Evolutionary conservation across 257 asterid genomes (phyloP).

Genomic region (Gardenia jasminoides): DNA sequence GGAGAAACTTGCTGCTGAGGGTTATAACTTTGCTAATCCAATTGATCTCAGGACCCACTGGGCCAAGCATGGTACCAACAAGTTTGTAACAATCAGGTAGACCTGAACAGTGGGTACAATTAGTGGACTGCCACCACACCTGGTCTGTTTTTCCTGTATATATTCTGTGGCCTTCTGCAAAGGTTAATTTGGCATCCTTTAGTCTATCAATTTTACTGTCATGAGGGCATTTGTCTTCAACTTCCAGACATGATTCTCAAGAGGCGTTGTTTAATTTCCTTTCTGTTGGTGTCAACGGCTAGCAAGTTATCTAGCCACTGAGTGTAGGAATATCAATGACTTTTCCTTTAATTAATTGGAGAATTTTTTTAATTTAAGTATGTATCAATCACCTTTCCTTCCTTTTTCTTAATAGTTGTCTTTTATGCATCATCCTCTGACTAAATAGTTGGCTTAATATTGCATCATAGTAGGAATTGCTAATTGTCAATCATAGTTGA

Average conservation of each 20-base stretch:
- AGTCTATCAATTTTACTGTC: slow-evolving; percentile 29
- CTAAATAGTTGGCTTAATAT: not conserved
- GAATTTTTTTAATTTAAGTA: not conserved
- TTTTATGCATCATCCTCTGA: not conserved
- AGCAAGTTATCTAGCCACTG: slow-evolving; percentile 35
- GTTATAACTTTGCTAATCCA: slow-evolving; percentile 68
- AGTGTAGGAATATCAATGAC: slow-evolving; percentile 45
- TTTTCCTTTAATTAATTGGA: slow-evolving; percentile 16
- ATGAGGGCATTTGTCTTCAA: slow-evolving; percentile 34
- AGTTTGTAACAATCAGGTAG: slow-evolving; percentile 93
- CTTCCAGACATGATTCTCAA: slow-evolving; percentile 37
- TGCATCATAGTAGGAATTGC: not conserved
- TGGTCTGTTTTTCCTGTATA: slow-evolving; percentile 59
- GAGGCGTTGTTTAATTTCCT: slow-evolving; percentile 37
- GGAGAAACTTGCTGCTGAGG: slow-evolving; percentile 83
- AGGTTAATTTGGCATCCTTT: slow-evolving; percentile 40
- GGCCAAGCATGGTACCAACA: slow-evolving; percentile 99
- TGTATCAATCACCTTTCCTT: not conserved
- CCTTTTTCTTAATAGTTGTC: not conserved
- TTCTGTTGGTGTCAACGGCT: slow-evolving; percentile 38
- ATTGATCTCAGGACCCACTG: slow-evolving; percentile 89
- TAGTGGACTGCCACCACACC: slow-evolving; percentile 26
- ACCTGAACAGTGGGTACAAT: slow-evolving; percentile 16
- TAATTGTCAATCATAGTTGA: not conserved
- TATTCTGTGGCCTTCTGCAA: slow-evolving; percentile 56